Conservation (phyloP, 2,329 filamentous ascomycete genomes). For the Colletotrichum sp. region DNA sequence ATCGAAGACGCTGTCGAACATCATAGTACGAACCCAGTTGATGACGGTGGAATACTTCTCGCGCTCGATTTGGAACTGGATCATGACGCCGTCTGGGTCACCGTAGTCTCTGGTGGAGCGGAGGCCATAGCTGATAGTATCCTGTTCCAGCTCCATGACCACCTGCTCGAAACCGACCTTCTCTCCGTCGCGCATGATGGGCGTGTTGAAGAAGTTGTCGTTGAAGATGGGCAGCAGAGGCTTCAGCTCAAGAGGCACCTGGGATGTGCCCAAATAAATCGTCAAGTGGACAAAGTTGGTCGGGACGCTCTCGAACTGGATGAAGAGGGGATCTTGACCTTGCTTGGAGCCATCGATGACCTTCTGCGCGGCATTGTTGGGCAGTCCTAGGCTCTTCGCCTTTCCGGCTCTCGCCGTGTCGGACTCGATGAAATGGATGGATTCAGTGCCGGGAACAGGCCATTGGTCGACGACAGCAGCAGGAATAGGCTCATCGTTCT, state of each 20-base stretch:
- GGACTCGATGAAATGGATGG: constrained; percentile 93
- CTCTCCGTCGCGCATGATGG: constrained; percentile 77
- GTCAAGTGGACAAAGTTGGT: constrained; percentile 91
- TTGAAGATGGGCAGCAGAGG: constrained; percentile 85
- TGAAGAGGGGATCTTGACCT: constrained; percentile 75
- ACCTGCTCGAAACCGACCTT: constrained; percentile 89
- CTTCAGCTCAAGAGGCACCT: constrained; percentile 80
- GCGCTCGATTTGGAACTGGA: constrained; percentile 85
- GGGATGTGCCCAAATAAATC: constrained; percentile 78
- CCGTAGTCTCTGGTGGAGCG: constrained; percentile 71
- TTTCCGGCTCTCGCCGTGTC: constrained; percentile 82
- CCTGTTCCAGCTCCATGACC: constrained; percentile 87
- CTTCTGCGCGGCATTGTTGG: constrained; percentile 74
- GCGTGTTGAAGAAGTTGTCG: constrained; percentile 94
- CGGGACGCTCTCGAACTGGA: constrained; percentile 96
- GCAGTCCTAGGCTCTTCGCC: constrained; percentile 72
- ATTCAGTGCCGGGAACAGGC: constrained; percentile 82
- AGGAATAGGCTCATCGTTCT: constrained; percentile 89
- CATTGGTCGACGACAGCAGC: constrained; percentile 80
- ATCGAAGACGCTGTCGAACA: constrained; percentile 91
- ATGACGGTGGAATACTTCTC: constrained; percentile 86
- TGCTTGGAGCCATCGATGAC: constrained; percentile 72
- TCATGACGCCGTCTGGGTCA: constrained; percentile 80
- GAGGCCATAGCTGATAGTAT: constrained; percentile 85
- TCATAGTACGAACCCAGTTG: constrained; percentile 82